Base-by-base conservation (phyloP, 345 rosid species). In the Geranium brycei region DNA sequence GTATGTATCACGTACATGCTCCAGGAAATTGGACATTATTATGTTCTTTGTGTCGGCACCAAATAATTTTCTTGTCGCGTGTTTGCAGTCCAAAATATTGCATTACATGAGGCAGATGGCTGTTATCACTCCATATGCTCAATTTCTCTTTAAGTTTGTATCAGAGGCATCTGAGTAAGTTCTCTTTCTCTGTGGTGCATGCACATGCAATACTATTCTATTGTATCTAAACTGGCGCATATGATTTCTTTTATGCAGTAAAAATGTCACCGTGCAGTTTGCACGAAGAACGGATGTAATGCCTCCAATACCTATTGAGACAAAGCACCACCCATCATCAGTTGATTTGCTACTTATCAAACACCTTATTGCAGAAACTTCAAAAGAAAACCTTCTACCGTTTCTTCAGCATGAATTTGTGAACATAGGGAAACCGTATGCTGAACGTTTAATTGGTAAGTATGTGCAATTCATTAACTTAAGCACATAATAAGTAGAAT, bases 71-170 rank as follows among this genome's bases (percentile, higher is more conserved):
- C 31, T 53, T 78, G 41, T 62, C 72, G 41, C 63, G 56, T 67
- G 40, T 47, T 47, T 83, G 75, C 86, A 89, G 98, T 89, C 96
- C 57, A 92, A 92, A 78, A 92, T 92, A 78, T 81, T 89, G 86
- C 98, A 92, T 75, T 92, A 86, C 74, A 87, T 92, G 95, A 83
- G 98, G 70, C 96, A 92, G 72, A 92, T 92, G 98, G 98, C 98
- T 71, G 95, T 92, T 68, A 89, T 92, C 76, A 92, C 98, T 40
- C 98, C 96, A 2, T 92, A 92, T 69, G 88, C 96, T 16, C 93
- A 92, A 66, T 92, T 92, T 77, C 70, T 86, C 18, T 92, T 92
- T 76, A 84, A 70, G 81, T 92, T 86, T 77, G 68, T 89, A 71
- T 78, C 96, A 10, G 95, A 89, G 59, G 56, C 86, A 60, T 66